A percentile compares a stretch with the other conserved stretches of the same genome.
phyloP scores from a whole-genome alignment of 176 grass and related monocot genomes.

The Oropetium thomaeum region DNA sequence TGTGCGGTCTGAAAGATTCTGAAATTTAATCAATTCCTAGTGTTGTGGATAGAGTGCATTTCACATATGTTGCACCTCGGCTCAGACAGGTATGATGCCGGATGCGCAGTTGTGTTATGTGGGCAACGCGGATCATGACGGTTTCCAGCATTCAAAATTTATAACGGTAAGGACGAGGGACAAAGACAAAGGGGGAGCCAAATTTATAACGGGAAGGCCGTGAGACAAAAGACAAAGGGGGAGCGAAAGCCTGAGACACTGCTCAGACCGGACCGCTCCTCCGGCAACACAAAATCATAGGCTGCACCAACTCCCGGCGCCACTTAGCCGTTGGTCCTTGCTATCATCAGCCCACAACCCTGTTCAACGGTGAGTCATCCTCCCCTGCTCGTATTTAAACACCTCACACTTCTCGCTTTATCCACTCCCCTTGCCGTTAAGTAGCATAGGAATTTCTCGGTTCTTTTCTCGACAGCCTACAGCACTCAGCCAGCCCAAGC shows the following conservation, averaged over 20 bases:
- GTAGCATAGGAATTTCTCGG: no score
- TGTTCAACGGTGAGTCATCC: conserved; percentile 10
- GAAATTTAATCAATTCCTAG: neutral
- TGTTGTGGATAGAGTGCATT: neutral
- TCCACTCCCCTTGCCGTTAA: no score
- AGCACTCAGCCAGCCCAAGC: neutral
- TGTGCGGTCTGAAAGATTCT: neutral
- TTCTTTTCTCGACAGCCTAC: neutral
- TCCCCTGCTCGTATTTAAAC: conserved; percentile 29
- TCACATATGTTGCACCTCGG: neutral
- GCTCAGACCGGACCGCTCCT: neutral
- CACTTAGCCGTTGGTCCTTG: conserved; percentile 18
- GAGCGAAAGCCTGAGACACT: neutral
- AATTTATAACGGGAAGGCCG: neutral
- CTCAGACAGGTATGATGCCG: neutral
- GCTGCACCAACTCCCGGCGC: conserved; percentile 10
- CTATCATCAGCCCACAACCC: no score
- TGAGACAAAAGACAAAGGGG: neutral
- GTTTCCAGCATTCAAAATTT: no score
- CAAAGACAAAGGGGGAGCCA: no score
- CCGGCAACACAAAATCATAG: conserved; percentile 20
- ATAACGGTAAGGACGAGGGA: no score
- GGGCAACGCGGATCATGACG: no score
- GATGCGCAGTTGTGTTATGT: no score
- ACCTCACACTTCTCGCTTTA: neutral